Evolutionary conservation across 805 yeast genomes (phyloP).

Genomic region (Teunomyces atbi): DNA sequence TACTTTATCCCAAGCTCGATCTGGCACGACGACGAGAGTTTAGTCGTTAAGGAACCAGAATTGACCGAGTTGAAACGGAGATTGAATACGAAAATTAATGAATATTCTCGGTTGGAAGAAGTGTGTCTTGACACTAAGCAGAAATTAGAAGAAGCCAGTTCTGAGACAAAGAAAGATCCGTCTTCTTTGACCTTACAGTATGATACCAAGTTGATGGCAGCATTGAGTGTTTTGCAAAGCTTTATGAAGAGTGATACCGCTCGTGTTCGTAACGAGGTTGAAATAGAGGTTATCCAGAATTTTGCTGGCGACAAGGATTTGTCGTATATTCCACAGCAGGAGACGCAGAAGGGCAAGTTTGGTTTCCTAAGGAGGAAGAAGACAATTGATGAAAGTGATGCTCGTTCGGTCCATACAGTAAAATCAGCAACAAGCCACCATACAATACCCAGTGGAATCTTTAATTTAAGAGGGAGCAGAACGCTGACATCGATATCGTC

Average conservation of each 20-base stretch:
- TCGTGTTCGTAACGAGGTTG: slow-evolving; percentile 78
- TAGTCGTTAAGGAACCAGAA: slow-evolving; percentile 59
- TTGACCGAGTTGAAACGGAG: slow-evolving; percentile 53
- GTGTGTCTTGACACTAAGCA: slow-evolving; percentile 50
- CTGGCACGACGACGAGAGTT: slow-evolving; percentile 94
- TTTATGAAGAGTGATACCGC: slow-evolving; percentile 72
- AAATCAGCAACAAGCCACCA: slow-evolving; percentile 27
- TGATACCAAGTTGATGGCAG: slow-evolving; percentile 52
- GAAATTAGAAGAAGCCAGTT: slow-evolving; percentile 44
- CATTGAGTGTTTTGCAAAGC: slow-evolving; percentile 52
- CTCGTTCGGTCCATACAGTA: slow-evolving; percentile 35
- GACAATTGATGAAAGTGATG: slow-evolving; percentile 17
- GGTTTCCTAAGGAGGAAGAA: slow-evolving; percentile 48
- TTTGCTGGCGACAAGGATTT: slow-evolving; percentile 77
- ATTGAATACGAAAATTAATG: slow-evolving; percentile 40
- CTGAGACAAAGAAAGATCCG: slow-evolving; percentile 30
- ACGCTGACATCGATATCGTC: slow-evolving; percentile 24
- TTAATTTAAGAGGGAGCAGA: slow-evolving; percentile 33
- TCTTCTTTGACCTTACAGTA: slow-evolving; percentile 47
- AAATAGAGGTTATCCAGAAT: slow-evolving; percentile 83
- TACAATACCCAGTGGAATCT: slow-evolving; percentile 31
- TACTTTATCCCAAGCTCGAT: slow-evolving; percentile 83
- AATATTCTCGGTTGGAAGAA: slow-evolving; percentile 40
- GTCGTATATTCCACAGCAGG: slow-evolving; percentile 50
- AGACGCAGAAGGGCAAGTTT: slow-evolving; percentile 54